phyloP scores from a whole-genome alignment of 345 rosid genomes.

The Gossypium ekmanianum region DNA sequence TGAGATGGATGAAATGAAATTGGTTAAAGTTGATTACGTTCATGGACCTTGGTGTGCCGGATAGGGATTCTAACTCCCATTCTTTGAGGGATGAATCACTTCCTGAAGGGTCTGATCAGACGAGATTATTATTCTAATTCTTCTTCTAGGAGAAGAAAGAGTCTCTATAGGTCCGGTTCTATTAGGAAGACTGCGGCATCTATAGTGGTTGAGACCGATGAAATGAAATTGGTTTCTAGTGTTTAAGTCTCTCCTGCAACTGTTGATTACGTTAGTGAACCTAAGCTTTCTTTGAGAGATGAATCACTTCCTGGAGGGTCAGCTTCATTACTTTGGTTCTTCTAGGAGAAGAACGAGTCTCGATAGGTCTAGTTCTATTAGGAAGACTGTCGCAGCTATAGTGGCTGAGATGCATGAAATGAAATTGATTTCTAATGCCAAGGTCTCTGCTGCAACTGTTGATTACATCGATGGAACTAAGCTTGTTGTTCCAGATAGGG shows the following conservation, averaged over 20 bases:
- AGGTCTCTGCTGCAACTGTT: conserved; percentile 2
- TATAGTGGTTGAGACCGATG: background rate
- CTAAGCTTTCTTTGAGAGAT: background rate
- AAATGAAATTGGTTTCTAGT: background rate
- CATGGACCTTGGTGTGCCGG: background rate
- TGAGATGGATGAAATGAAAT: background rate
- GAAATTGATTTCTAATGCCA: background rate
- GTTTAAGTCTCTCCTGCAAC: background rate
- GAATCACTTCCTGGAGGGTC: conserved; percentile 1
- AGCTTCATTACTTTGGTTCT: background rate
- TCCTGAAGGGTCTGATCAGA: background rate
- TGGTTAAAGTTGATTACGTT: background rate
- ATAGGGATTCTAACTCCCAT: conserved; percentile 54
- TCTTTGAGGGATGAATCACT: background rate
- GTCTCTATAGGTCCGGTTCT: background rate
- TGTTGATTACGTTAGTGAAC: background rate
- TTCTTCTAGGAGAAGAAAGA: conserved; percentile 5
- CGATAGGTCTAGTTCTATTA: background rate
- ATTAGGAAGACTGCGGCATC: background rate
- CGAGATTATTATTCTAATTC: background rate
- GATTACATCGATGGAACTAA: background rate
- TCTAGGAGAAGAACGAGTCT: conserved; percentile 6
- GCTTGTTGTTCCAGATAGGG: conserved; percentile 36
- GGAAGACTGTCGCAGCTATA: background rate
- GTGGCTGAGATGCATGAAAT: background rate